Conservation (phyloP, 2,329 filamentous ascomycete species). For the Leptographium galeiforme region DNA sequence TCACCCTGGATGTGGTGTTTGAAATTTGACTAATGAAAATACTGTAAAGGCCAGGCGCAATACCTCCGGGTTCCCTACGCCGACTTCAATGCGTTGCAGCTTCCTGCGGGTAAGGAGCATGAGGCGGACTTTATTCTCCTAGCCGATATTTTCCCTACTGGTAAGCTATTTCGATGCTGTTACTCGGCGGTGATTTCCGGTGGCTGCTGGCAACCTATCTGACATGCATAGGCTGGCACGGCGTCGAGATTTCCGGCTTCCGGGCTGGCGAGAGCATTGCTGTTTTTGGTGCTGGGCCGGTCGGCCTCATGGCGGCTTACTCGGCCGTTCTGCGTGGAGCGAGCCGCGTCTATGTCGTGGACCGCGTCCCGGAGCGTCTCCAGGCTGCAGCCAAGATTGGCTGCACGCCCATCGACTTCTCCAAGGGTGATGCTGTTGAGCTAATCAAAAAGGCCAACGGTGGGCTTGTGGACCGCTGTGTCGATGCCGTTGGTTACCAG, state of each 20-base stretch:
- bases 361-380: slow-evolving; percentile 13
- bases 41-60: neutral
- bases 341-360: slow-evolving; percentile 11
- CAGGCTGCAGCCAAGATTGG: slow-evolving; percentile 12
- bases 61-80: neutral
- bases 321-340: slow-evolving; percentile 16
- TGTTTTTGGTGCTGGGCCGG: slow-evolving; percentile 15
- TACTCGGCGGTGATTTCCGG: neutral
- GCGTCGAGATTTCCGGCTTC: slow-evolving; percentile 22
- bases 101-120: neutral
- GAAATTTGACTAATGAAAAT: neutral
- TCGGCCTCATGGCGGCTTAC: slow-evolving; percentile 15
- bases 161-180: too few species aligned
- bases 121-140: neutral
- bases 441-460: slow-evolving; percentile 10
- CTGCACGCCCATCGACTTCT: slow-evolving; percentile 13
- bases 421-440: slow-evolving; percentile 7
- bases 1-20: neutral
- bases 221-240: slow-evolving; percentile 23
- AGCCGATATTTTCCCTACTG: neutral
- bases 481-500: slow-evolving; percentile 1
- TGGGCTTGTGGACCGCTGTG: neutral
- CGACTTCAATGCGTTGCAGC: neutral
- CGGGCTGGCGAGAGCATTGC: slow-evolving; percentile 18
- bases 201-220: too few species aligned